A percentile compares a stretch with the other conserved stretches of the same genome.
These are phyloP conservation scores for Apophysomyces variabilis DNA, from an alignment of 371 early-diverging fungal species.

Conservation along the genomic window DNA sequence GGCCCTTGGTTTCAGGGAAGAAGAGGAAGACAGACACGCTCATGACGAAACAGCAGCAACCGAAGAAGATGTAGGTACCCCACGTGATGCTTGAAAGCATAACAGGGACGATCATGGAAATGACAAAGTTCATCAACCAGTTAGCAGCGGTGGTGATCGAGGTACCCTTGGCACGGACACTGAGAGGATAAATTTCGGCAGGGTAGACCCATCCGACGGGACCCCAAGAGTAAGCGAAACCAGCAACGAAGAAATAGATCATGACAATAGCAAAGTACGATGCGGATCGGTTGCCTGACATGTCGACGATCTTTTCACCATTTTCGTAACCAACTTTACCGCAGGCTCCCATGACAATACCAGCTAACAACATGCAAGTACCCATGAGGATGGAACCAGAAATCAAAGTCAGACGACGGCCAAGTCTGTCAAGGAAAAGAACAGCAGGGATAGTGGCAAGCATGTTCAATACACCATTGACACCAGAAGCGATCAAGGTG, in stretches of 20 bases:
- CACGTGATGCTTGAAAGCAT: constrained; percentile 51
- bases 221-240: constrained; percentile 59
- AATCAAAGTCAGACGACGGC: constrained; percentile 51
- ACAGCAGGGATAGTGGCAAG: constrained; percentile 77
- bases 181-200: constrained; percentile 67
- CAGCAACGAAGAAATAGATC: constrained; percentile 55
- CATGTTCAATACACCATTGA: constrained; percentile 77
- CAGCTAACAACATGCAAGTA: constrained; percentile 46
- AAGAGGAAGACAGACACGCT: constrained; percentile 43
- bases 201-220: constrained; percentile 63
- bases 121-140: constrained; percentile 64
- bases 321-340: constrained; percentile 28
- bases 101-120: constrained; percentile 48
- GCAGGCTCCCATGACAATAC: constrained; percentile 49
- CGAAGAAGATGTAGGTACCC: constrained; percentile 67
- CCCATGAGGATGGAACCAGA: constrained; percentile 52
- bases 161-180: constrained; percentile 55
- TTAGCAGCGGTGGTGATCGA: constrained; percentile 68
- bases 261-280: constrained; percentile 56
- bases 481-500: constrained; percentile 71
- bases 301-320: constrained; percentile 21
- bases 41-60: constrained; percentile 52
- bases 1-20: constrained; percentile 65
- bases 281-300: constrained; percentile 40
- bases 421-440: constrained; percentile 56